Base-by-base conservation (phyloP, 2,329 filamentous ascomycete genomes). In the Alternaria consortialis region DNA sequence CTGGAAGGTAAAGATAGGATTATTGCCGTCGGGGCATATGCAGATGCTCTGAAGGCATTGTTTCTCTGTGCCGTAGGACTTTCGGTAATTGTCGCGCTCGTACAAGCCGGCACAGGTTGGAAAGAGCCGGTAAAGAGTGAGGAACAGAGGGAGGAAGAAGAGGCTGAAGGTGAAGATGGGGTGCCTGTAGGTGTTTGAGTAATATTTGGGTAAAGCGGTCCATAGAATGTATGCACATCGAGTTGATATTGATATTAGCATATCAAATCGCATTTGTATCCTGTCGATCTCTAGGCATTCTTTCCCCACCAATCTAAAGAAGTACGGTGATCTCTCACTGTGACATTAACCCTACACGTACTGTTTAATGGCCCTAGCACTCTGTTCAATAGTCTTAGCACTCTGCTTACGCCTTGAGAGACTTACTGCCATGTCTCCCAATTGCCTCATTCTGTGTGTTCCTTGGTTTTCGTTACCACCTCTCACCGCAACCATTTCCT, bases 101-200 rank as follows among this genome's bases (percentile, higher is more conserved):
- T 87, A 15, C 87, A 89, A 69, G 87, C 87, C 5, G 82, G 83
- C 1, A 86, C 86, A 1, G 87, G 87, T 2, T 88, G 86, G 86
- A 81, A 71, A 20, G 74, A 77, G 13, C 77, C 80, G 4, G 46
- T 29, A n/a, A 67, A 70, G 52, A 65, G 63, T 34, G 65, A 58
- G 23, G 53, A 66, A 39, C 62, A 62, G 39, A 58, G 44, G 8
- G 58, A 52, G n/a, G 47, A 73, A 13, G 70, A 74, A 29, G 69
- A 69, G 12, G 58, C 64, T 5, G 63, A 66, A 8, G 71, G 56
- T 13, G 74, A 76, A 37, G 70, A 72, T 31, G 61, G 60, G 5
- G 40, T 71, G 17, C 50, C 71, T 23, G 65, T 47, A 20, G 69
- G 64, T 29, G 63, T 66, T 36, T 75, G 63, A 64, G 20, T 13